Evolutionary conservation across 805 yeast species (phyloP).

Genomic region (Debaryomyces maramus): DNA sequence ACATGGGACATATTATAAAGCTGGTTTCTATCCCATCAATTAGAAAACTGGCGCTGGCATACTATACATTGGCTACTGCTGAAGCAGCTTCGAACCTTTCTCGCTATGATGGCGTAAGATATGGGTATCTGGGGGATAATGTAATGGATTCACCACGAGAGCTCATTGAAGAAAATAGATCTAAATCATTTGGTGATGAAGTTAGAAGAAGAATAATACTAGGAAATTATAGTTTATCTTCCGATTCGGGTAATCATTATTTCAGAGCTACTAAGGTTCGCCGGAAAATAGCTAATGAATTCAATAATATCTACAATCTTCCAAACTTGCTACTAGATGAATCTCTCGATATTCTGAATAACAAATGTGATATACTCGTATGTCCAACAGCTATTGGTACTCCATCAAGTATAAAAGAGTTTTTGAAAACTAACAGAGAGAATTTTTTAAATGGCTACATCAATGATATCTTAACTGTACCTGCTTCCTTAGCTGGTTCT

Average conservation of each 20-base stretch:
- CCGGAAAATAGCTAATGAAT: slow-evolving; percentile 57
- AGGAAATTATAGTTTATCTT: slow-evolving; percentile 83
- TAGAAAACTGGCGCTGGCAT: slow-evolving; percentile 67
- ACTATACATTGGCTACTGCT: slow-evolving; percentile 85
- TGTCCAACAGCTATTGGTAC: slow-evolving; percentile 66
- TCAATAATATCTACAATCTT: slow-evolving; percentile 60
- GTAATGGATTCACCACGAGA: slow-evolving; percentile 8
- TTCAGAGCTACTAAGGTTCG: slow-evolving; percentile 73
- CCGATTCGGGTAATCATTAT: slow-evolving; percentile 75
- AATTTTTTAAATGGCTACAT: slow-evolving; percentile 63
- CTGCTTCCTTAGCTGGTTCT: slow-evolving; percentile 87
- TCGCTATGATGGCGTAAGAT: slow-evolving; percentile 87
- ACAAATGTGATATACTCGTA: slow-evolving; percentile 62
- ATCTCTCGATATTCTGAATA: slow-evolving; percentile 12
- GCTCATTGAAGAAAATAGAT: slow-evolving; percentile 50
- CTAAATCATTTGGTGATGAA: slow-evolving; percentile 71
- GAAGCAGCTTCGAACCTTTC: slow-evolving; percentile 94
- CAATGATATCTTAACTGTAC: slow-evolving; percentile 85
- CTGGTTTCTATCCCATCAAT: slow-evolving; percentile 73
- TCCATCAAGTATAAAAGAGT: slow-evolving; percentile 57
- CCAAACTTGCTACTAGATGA: slow-evolving; percentile 36
- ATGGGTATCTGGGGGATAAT: slow-evolving; percentile 55
- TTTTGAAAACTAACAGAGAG: slow-evolving; percentile 28
- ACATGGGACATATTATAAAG: slow-evolving; percentile 52
- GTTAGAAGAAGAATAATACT: slow-evolving; percentile 79